Base-by-base conservation (phyloP, 2,329 filamentous ascomycete species). In the Zymoseptoria pseudotritici region DNA sequence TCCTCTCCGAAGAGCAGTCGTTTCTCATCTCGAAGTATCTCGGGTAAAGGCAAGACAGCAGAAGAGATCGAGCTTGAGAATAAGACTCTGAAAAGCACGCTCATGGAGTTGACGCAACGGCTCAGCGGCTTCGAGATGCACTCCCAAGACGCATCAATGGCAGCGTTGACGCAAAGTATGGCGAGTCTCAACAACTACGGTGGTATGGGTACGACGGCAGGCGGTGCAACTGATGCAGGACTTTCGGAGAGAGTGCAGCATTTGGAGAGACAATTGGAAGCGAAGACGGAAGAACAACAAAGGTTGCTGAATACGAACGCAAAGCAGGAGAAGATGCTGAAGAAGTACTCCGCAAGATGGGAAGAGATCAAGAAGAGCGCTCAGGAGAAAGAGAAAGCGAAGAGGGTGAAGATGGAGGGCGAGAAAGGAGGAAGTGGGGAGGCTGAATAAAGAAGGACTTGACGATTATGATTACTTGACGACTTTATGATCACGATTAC, bases 61-160 rank as follows among this genome's bases (percentile, higher is more conserved):
- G 94, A 99, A 74, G 94, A 99, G 74, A 81, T 97, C 9, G 86
- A 88, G 64, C 83, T 93, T 54, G 91, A 97, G 71, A 99, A 97
- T 73, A 83, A 88, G 63, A 89, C 89, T 9, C 81, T 97, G 55
- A 93, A 94, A 69, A 84, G 88, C 59, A 86, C 91, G 67, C 84
- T 96, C 8, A 92, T 97, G 74, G 91, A 90, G 55, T 83, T 97
- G 42, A 90, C 89, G 63, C 90, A 88, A 67, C 85, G 93, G 0
- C 82, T 99, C n/a, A 89, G 94, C 69, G 88, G 91, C 63, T 99
- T 96, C 77, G 93, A 99, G 75, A 87, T 91, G 49, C 92, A 90
- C 68, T 91, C 91, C 0, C 94, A 97, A 75, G 91, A 87, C 64
- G 92, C 89, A 5, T 72, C 70, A 0, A 73, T 74, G 46, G 90